A percentile compares a stretch with the other conserved stretches of the same genome.
Evolutionary conservation across 305 asterid species (phyloP).

Genomic region (Solanum hybrid): DNA sequence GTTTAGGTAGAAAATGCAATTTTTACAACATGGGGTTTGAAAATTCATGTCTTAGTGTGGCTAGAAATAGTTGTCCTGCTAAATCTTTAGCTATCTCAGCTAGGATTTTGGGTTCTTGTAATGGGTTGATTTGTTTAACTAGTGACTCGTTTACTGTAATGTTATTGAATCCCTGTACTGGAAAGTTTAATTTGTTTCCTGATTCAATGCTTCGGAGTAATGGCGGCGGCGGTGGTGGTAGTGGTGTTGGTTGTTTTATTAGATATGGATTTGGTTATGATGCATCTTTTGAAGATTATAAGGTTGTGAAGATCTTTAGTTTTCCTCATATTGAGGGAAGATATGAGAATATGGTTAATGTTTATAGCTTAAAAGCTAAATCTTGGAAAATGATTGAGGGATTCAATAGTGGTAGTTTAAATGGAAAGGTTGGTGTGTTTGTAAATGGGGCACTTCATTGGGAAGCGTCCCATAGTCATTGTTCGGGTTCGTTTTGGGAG

Average conservation of each 20-base stretch:
- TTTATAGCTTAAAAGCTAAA: constrained; percentile 24
- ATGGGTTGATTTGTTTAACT: constrained; percentile 29
- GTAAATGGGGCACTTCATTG: constrained; percentile 42
- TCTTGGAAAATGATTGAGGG: constrained; percentile 22
- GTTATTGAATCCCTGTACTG: constrained; percentile 32
- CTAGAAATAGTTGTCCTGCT: not conserved
- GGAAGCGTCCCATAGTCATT: not conserved
- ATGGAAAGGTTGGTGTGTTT: constrained; percentile 14
- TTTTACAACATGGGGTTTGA: not conserved
- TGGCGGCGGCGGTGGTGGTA: not conserved
- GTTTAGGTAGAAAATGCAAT: not conserved
- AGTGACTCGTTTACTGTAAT: constrained; percentile 11
- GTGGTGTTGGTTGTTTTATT: not conserved
- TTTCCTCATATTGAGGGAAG: not conserved
- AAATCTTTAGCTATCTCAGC: not conserved
- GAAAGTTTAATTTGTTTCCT: constrained; percentile 14
- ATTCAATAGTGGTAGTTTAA: not conserved
- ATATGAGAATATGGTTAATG: not conserved
- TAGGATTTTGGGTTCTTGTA: constrained; percentile 15
- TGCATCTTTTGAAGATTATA: constrained; percentile 26
- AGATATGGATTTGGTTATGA: constrained; percentile 30
- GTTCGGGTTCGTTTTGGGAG: not conserved
- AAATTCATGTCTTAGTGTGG: not conserved
- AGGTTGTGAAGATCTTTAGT: constrained; percentile 23
- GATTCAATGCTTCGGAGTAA: not conserved